Evolutionary conservation across 2,329 filamentous ascomycete genomes (phyloP).

Genomic region (Talaromyces albobiverticillius): DNA sequence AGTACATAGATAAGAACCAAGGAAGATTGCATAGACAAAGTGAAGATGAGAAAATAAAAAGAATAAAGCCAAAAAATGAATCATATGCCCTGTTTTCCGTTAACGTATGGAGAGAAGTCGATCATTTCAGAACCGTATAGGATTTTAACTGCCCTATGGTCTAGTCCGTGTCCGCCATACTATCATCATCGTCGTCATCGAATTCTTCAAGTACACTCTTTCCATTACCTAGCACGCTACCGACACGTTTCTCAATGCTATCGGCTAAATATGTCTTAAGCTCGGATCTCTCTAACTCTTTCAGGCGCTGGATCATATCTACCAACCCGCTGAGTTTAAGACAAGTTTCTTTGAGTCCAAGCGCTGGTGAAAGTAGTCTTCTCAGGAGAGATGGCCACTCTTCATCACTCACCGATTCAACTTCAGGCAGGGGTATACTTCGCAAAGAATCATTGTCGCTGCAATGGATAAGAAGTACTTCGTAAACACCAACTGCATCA

Average conservation of each 20-base stretch:
- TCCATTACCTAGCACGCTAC: not conserved
- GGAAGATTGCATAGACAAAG: too few relatives aligned
- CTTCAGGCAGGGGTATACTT: not conserved
- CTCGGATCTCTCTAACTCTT: not conserved
- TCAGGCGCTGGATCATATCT: not conserved
- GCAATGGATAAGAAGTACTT: not conserved
- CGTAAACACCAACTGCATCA: not conserved
- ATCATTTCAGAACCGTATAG: not conserved
- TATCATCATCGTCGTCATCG: not conserved
- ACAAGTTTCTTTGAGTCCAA: conserved; percentile 2
- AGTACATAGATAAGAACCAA: too few relatives aligned
- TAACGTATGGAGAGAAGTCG: too few relatives aligned
- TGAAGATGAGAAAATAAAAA: too few relatives aligned
- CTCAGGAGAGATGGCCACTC: not conserved
- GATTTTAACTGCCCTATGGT: not conserved
- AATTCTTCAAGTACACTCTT: not conserved
- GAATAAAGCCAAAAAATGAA: too few relatives aligned
- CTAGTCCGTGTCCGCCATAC: not conserved
- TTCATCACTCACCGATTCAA: not conserved
- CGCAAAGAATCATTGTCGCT: not conserved
- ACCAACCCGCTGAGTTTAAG: not conserved
- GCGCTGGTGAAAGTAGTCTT: not conserved
- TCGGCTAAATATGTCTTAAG: not conserved
- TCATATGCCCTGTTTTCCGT: too few relatives aligned
- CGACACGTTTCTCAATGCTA: not conserved